Evolutionary conservation across 225 moss, liverwort and hornwort genomes (phyloP), one percentile per base, ranked within the genome.

Genomic region (Pseudisothecium myosuroides): DNA sequence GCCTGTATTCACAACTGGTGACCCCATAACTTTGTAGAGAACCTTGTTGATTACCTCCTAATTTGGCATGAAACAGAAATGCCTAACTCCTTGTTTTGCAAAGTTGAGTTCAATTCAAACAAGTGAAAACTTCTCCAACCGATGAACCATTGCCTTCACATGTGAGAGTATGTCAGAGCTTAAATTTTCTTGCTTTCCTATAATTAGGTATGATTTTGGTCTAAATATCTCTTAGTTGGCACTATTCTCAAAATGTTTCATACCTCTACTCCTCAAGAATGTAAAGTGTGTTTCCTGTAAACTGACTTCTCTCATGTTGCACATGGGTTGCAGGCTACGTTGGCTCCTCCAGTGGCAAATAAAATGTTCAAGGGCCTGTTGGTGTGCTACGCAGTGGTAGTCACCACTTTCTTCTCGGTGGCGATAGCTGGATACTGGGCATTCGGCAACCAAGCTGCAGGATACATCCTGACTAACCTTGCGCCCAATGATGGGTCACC

Each of bases 371-470:
- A 88, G 68, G 94, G 94, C 49, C 88, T 95, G 64, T 62, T 93
- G 73, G 82, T 94, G 65, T 91, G 92, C 87, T 95, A 94, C 73
- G 91, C 86, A 64, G 92, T 95, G 71, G 93, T 94, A 31, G 77
- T 90, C 60, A 88, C 92, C 55, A 94, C 95, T 26, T 94, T 91
- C 89, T 92, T 95, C 88, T 89, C 92, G 8, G 91, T 94, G 24
- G 92, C 94, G 34, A 68, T 94, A 76, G 79, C 93, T 69, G 95
- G 94, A 39, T 95, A 95, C 85, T 94, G 93, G 95, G 93, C 93
- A 31, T 95, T 94, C 55, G 94, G 95, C 61, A 95, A 95, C 81
- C 92, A 89, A 92, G 93, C 89, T 81, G 84, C 83, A 65, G 93
- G 90, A 72, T 94, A 92, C 83, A 83, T 93, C 66, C 69, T 95